Base-by-base conservation (phyloP, 345 rosid species). In the Barbarea vulgaris region DNA sequence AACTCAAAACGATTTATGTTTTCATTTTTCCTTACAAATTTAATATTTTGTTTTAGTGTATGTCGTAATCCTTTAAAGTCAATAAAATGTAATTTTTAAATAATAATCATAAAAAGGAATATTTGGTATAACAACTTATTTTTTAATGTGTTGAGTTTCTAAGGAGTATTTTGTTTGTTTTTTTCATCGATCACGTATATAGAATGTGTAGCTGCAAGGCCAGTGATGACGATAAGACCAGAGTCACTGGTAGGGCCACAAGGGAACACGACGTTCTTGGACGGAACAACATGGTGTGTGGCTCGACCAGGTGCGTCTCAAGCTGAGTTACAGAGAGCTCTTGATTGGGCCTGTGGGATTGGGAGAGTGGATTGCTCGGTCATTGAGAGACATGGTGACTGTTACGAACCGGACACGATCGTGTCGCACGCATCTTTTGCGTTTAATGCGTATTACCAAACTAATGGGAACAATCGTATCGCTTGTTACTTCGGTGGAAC, bases 281-380 rank as follows among this genome's bases (percentile, higher is more conserved):
- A 85, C 0, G 96, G 93, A 42, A 85, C 87, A 4, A 84, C 89
- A 47, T 94, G 97, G 97, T 94, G 97, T 52, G 91, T 91, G 62
- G 97, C 97, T 31, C 82, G 69, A 17, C 51, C 89, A 1, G 93
- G 92, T 41, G 96, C 82, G 2, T 72, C 97, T 14, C 95, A 89
- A 55, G 73, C 72, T 44, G 97, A 90, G 77, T 75, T 92, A 65
- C 97, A 92, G 70, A 87, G 84, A 42, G 99, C 99, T 19, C 76
- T 95, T 44, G 97, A 95, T 65, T 95, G 99, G 99, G 95, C 97
- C 4, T 94, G 97, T 71, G 97, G 99, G 9, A 57, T 86, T 36
- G 99, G 99, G 13, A 85, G 77, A 93, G 82, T 91, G 6, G 92
- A 94, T 62, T 91, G 98, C 74, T 21, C 76, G 2, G 81, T 88